A percentile compares a stretch with the other conserved stretches of the same genome.
phyloP scores from a whole-genome alignment of 495 filamentous ascomycete species.

The Lophium mytilinum region DNA sequence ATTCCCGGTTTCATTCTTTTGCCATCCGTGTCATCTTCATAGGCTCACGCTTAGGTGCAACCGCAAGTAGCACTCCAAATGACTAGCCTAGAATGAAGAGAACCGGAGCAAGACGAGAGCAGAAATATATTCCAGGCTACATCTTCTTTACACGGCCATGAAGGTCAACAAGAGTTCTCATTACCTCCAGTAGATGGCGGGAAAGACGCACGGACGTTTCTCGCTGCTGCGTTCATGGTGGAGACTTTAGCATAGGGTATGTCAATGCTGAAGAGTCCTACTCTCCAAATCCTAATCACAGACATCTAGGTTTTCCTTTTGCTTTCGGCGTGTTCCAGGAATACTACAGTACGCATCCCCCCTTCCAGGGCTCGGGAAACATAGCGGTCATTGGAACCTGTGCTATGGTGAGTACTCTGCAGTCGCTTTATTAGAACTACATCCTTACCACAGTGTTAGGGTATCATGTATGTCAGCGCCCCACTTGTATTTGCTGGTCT shows the following conservation, averaged over 20 bases:
- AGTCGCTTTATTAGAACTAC: neutral
- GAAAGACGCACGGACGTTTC: constrained; percentile 55
- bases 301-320: constrained; percentile 49
- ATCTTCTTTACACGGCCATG: no score
- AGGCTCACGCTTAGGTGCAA: no score
- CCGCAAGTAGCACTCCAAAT: no score
- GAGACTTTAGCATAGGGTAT: constrained; percentile 59
- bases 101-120: no score
- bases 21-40: no score
- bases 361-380: constrained; percentile 29
- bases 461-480: constrained; percentile 40
- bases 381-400: constrained; percentile 46
- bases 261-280: neutral
- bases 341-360: constrained; percentile 45
- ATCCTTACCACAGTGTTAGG: constrained; percentile 3
- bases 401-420: constrained; percentile 30
- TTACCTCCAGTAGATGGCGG: constrained; percentile 54
- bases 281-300: no score
- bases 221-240: constrained; percentile 53
- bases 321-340: constrained; percentile 55
- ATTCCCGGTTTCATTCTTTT: no score
- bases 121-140: neutral
- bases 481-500: constrained; percentile 35
- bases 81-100: no score
- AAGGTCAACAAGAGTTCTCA: constrained; percentile 7